Percentiles rank a stretch among this genome's conserved stretches.
phyloP scores from a whole-genome alignment of 2,329 filamentous ascomycete species.

The Pseudogymnoascus sp. region DNA sequence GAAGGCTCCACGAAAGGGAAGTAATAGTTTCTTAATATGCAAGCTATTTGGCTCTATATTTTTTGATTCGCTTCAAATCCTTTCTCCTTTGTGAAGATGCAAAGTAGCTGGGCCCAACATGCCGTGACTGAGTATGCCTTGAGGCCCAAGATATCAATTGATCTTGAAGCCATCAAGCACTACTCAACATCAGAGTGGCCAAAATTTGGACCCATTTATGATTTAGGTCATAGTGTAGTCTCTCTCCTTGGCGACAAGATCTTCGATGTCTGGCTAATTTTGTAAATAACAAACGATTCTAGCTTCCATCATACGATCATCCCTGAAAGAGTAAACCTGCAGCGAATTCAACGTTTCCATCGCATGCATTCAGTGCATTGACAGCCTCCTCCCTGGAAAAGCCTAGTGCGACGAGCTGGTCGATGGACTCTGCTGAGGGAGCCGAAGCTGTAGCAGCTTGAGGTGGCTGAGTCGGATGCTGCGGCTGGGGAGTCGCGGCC shows the following conservation, averaged over 20 bases:
- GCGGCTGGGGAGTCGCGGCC: slow-evolving; percentile 13
- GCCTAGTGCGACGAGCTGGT: slow-evolving; percentile 68
- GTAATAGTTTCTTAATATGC: background rate
- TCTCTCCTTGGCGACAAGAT: background rate
- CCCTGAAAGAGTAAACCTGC: slow-evolving; percentile 65
- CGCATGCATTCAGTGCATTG: slow-evolving; percentile 70
- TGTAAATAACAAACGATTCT: background rate
- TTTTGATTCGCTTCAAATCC: background rate
- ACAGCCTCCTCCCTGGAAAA: slow-evolving; percentile 69
- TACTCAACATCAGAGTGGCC: background rate
- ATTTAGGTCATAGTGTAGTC: background rate
- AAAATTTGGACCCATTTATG: background rate
- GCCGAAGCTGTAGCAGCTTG: slow-evolving; percentile 18
- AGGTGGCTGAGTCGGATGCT: slow-evolving; percentile 20
- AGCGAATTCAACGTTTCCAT: slow-evolving; percentile 82
- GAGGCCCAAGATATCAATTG: background rate
- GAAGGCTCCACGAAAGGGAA: background rate
- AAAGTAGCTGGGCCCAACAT: background rate
- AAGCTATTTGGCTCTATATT: background rate
- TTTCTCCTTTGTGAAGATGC: background rate
- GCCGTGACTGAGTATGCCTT: background rate
- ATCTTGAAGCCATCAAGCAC: background rate
- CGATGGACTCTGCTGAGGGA: slow-evolving; percentile 55
- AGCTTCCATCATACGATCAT: slow-evolving; percentile 19
- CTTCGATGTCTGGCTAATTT: background rate